Base-by-base conservation (phyloP, 2,329 filamentous ascomycete species). In the Rhexocercosporidium sp. region DNA sequence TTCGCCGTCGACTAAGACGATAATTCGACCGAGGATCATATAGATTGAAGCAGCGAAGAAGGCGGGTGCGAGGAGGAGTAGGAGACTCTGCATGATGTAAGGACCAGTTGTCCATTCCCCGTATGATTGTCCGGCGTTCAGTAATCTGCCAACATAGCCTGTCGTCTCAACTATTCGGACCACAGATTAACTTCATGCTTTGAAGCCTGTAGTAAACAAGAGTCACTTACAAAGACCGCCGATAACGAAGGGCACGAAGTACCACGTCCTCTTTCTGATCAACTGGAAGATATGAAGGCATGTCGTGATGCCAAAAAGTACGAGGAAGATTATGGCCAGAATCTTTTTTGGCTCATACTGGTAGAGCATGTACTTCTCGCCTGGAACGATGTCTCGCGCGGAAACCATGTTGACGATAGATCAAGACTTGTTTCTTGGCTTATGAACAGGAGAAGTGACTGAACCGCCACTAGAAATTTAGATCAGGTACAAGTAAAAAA, bases 191-290 rank as follows among this genome's bases (percentile, higher is more conserved):
- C 34, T 29, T 31, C 31, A 22, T 49, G 47, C 41, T 57, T 18
- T 31, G 34, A 25, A 22, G 25, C 12, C 11, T 49, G 6, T 46
- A 14, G 75, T n/a, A 41, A n/a, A n/a, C 3, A 44, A 1, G 41
- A 59, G 18, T 39, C 9, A 54, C 78, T 73, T 77, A 85, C 83
- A 84, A n/a, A 81, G 64, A 22, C 82, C 82, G n/a, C 84, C 84
- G n/a, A 86, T 74, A 6, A 83, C 69, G 54, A 87, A 83, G 0
- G 85, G 82, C 1, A 83, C 81, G 71, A 85, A 82, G 73, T 83
- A 86, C 82, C 82, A 86, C 0, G 81, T 81, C 39, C 78, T 76
- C 1, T 77, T 77, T 20, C 72, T 74, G 39, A 81, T 27, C 34
- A 84, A 69, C 51, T 81, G 78, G 29, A 74, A 78, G 18, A 72